Evolutionary conservation across 148 eudicot species (phyloP).

Genomic region (Rheum nobile): DNA sequence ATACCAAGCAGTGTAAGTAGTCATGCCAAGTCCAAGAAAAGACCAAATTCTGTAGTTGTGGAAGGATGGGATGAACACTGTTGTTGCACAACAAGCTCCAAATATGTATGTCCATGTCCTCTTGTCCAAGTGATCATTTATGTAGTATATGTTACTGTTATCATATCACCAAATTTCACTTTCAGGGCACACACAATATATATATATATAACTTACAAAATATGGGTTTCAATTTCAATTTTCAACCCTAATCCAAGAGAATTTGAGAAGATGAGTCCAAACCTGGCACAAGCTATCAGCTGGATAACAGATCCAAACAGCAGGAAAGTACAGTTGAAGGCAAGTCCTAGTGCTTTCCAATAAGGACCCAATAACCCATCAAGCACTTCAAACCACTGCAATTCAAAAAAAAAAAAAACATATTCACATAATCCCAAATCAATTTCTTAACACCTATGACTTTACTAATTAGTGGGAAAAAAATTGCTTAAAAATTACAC

Average conservation of each 20-base stretch:
- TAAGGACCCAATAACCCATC: constrained; percentile 87
- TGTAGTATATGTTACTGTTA: constrained; percentile 70
- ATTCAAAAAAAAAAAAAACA: not conserved
- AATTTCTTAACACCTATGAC: too few species aligned
- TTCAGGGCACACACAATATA: not conserved
- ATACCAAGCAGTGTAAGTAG: constrained; percentile 99
- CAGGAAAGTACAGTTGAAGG: constrained; percentile 43
- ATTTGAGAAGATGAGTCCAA: not conserved
- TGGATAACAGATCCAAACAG: constrained; percentile 90
- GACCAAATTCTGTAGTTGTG: constrained; percentile 98
- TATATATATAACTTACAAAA: too few species aligned
- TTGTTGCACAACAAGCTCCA: constrained; percentile 90
- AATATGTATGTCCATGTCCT: constrained; percentile 98
- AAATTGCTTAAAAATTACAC: too few species aligned
- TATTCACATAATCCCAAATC: not conserved
- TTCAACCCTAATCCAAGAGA: not conserved
- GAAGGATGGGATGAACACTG: constrained; percentile 47
- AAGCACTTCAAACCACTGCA: constrained; percentile 89
- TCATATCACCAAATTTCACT: not conserved
- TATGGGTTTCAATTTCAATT: not conserved
- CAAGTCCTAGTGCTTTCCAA: constrained; percentile 80
- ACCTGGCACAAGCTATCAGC: constrained; percentile 86
- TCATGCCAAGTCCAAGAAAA: constrained; percentile 88
- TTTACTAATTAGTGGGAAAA: too few species aligned
- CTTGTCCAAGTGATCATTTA: constrained; percentile 87